These are phyloP conservation scores for Anacardium occidentale DNA, from an alignment of 345 rosid species.

Conservation along the genomic window DNA sequence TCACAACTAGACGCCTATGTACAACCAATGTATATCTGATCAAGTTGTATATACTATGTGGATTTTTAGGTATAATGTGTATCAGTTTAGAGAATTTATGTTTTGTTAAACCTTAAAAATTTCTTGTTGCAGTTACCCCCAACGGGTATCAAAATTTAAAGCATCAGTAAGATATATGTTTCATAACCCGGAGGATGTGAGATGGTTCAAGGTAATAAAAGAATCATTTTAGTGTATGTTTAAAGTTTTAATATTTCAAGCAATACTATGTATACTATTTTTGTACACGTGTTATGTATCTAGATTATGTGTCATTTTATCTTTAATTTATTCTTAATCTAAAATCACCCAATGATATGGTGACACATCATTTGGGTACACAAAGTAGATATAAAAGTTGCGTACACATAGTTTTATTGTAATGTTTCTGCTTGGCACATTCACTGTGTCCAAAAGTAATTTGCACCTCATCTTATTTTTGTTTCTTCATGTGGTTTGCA, in stretches of 20 bases:
- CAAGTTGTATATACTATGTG: neutral
- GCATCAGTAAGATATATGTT: conserved; percentile 87
- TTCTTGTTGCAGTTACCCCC: conserved; percentile 74
- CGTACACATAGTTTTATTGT: no score
- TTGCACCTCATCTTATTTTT: neutral
- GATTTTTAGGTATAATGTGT: neutral
- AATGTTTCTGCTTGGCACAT: neutral
- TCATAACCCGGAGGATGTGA: conserved; percentile 92
- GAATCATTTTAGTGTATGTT: neutral
- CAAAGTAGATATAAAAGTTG: no score
- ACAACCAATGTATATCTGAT: neutral
- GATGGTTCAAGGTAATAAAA: conserved; percentile 90
- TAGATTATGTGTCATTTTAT: no score
- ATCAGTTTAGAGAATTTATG: neutral
- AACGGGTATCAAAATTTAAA: conserved; percentile 80
- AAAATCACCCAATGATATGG: no score
- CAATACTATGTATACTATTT: no score
- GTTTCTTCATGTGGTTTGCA: conserved; percentile 14
- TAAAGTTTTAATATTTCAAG: neutral
- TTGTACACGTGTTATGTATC: no score
- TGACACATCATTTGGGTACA: no score
- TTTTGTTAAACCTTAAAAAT: conserved; percentile 7
- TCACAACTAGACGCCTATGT: neutral
- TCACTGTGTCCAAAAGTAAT: neutral
- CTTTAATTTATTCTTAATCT: no score